phyloP scores from a whole-genome alignment of 441 rosid genomes.

The Euphorbia corollata region DNA sequence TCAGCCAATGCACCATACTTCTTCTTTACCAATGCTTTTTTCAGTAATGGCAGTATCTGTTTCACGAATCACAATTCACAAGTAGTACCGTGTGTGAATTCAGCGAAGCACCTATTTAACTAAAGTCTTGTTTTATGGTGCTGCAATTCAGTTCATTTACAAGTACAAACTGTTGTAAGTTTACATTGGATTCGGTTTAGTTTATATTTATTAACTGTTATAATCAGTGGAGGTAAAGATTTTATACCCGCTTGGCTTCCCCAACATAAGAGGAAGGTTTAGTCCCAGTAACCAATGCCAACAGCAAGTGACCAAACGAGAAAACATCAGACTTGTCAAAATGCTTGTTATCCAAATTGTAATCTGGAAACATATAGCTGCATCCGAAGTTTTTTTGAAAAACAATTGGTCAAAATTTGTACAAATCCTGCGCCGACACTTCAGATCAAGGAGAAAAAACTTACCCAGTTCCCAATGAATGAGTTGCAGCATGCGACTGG shows the following conservation, averaged over 20 bases:
- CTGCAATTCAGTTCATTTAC: no score
- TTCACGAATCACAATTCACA: no score
- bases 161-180: no score
- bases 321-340: constrained; percentile 2
- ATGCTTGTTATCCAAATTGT: neutral
- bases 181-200: no score
- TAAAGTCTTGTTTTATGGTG: neutral
- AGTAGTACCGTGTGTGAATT: neutral
- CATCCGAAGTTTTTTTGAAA: neutral
- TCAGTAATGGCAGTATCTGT: neutral
- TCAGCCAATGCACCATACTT: neutral
- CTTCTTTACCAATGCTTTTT: neutral
- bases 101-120: neutral
- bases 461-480: neutral
- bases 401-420: no score
- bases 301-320: constrained; percentile 3
- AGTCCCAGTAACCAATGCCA: constrained; percentile 8
- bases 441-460: no score
- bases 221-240: no score
- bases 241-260: no score
- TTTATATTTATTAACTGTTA: no score
- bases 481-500: neutral
- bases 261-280: neutral
- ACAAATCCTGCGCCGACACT: no score
- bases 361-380: constrained; percentile 7